Conservation (phyloP, 2,329 filamentous ascomycete species). For the Epichloe sibirici region DNA sequence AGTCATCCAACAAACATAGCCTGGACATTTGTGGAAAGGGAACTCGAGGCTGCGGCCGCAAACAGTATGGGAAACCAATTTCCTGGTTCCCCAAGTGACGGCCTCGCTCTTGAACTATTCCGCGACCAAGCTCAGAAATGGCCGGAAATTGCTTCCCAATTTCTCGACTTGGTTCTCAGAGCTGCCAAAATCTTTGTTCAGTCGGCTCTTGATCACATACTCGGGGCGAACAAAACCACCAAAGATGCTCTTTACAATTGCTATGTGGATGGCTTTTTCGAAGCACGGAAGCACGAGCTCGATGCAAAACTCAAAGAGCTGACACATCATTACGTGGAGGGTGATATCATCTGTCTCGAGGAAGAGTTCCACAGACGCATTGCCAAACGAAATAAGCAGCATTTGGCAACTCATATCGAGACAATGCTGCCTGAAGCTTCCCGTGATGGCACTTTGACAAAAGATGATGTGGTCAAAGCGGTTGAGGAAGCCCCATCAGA, state of each 20-base stretch:
- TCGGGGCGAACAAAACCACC: neutral
- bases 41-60: neutral
- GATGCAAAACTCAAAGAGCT: slow-evolving; percentile 27
- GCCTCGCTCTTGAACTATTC: neutral
- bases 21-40: neutral
- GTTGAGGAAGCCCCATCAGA: slow-evolving; percentile 8
- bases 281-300: slow-evolving; percentile 3
- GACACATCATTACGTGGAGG: slow-evolving; percentile 23
- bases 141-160: neutral
- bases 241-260: neutral
- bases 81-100: neutral
- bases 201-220: neutral
- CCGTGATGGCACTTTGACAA: slow-evolving; percentile 1
- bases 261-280: neutral
- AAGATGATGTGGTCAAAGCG: slow-evolving; percentile 6
- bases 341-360: slow-evolving; percentile 18
- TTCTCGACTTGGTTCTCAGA: neutral
- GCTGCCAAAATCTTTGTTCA: neutral
- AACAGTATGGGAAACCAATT: neutral
- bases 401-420: neutral
- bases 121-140: neutral
- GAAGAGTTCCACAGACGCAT: neutral
- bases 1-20: neutral
- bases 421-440: slow-evolving; percentile 1
- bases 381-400: neutral